Percentiles rank a stretch among this genome's conserved stretches.
These are phyloP conservation scores for Plicaturopsis crispa DNA, from an alignment of 768 basidiomycete species.

Conservation along the genomic window DNA sequence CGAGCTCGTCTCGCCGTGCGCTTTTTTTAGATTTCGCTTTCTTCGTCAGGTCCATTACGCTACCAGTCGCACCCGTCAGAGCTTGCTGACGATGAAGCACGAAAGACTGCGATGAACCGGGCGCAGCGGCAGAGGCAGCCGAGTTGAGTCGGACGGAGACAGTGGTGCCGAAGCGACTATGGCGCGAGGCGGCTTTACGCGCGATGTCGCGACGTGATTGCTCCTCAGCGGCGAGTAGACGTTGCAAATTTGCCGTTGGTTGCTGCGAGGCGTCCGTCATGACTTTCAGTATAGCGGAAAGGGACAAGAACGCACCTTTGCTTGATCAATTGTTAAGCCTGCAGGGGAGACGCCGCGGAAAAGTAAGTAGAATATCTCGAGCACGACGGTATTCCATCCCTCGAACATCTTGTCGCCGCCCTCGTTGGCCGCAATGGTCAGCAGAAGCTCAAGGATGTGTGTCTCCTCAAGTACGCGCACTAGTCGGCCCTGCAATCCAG, in stretches of 20 bases:
- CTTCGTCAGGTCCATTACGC: slow-evolving; percentile 66
- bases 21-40: slow-evolving; percentile 52
- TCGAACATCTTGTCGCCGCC: slow-evolving; percentile 74
- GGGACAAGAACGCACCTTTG: slow-evolving; percentile 39
- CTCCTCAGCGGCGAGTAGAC: slow-evolving; percentile 74
- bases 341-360: slow-evolving; percentile 73
- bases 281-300: slow-evolving; percentile 6
- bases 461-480: slow-evolving; percentile 65
- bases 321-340: slow-evolving; percentile 50
- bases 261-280: slow-evolving; percentile 34
- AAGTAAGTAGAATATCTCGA: slow-evolving; percentile 90
- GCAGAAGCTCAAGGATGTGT: slow-evolving; percentile 66
- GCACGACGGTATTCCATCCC: slow-evolving; percentile 79
- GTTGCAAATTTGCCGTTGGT: slow-evolving; percentile 59
- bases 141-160: slow-evolving; percentile 67
- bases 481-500: slow-evolving; percentile 71
- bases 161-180: slow-evolving; percentile 96
- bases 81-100: slow-evolving; percentile 86
- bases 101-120: slow-evolving; percentile 39
- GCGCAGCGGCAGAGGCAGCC: slow-evolving; percentile 12
- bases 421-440: slow-evolving; percentile 80
- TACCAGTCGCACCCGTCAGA: slow-evolving; percentile 57
- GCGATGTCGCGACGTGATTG: slow-evolving; percentile 49
- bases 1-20: slow-evolving; percentile 58
- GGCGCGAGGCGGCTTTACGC: slow-evolving; percentile 59